These are phyloP conservation scores for Diplocarpon mali DNA, from an alignment of 2,329 filamentous ascomycete genomes.

Conservation along the genomic window DNA sequence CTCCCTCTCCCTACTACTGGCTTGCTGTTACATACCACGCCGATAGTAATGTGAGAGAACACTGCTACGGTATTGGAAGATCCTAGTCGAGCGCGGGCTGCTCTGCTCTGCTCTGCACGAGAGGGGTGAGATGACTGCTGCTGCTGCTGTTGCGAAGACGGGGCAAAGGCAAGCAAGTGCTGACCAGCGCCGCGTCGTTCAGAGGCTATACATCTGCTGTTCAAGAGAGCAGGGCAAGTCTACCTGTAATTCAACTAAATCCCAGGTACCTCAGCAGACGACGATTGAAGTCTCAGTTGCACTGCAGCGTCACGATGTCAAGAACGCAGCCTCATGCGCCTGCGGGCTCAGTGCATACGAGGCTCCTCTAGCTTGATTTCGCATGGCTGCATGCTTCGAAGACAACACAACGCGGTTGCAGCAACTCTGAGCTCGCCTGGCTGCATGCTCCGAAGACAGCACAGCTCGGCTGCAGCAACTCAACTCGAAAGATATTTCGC, in stretches of 20 bases:
- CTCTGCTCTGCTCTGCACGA: too few relatives aligned
- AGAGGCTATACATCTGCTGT: neutral
- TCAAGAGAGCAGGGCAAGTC: neutral
- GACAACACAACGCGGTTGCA: constrained; percentile 8
- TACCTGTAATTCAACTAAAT: constrained; percentile 3
- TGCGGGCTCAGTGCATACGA: constrained; percentile 12
- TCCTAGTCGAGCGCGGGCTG: too few relatives aligned
- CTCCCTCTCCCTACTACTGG: neutral
- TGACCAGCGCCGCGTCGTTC: neutral
- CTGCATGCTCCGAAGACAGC: constrained; percentile 15
- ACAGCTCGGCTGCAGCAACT: constrained; percentile 8
- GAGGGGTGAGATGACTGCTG: too few relatives aligned
- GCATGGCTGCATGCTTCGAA: constrained; percentile 17
- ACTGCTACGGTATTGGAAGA: too few relatives aligned
- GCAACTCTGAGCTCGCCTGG: constrained; percentile 9
- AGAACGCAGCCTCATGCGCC: constrained; percentile 16
- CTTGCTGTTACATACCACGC: neutral
- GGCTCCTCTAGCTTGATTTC: constrained; percentile 10
- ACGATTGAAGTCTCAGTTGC: constrained; percentile 16
- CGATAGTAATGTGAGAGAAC: neutral
- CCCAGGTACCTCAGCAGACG: constrained; percentile 9
- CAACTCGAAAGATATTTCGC: constrained; percentile 16
- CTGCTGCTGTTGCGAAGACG: neutral
- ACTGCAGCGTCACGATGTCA: constrained; percentile 22
- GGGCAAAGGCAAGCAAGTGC: too few relatives aligned